phyloP scores from a whole-genome alignment of 192 early-diverging fungal species.

The Backusella mclennaniae region DNA sequence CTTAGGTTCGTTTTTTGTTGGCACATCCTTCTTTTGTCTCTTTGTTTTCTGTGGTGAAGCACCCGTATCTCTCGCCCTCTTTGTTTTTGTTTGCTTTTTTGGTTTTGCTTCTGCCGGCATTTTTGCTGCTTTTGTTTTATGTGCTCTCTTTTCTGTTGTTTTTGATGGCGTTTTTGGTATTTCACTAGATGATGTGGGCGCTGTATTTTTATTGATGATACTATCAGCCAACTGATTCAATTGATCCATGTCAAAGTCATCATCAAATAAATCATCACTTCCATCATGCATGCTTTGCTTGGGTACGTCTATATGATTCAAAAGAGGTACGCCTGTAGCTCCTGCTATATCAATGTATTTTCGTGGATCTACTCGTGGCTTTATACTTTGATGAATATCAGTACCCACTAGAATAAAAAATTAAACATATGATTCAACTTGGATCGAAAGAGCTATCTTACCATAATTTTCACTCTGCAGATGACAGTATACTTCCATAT shows the following conservation, averaged over 20 bases:
- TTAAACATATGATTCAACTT: not conserved
- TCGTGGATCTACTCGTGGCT: conserved; percentile 7
- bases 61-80: not conserved
- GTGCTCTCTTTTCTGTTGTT: not conserved
- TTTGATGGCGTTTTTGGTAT: not conserved
- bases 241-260: not conserved
- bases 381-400: conserved; percentile 19
- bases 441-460: not conserved
- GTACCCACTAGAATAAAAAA: conserved; percentile 28
- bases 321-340: not conserved
- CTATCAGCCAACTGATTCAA: not conserved
- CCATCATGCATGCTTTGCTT: not conserved
- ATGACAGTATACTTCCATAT: conserved; percentile 20
- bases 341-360: conserved; percentile 14
- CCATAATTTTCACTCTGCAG: conserved; percentile 32
- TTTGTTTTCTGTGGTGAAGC: not conserved
- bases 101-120: not conserved
- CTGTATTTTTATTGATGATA: not conserved
- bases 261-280: not conserved
- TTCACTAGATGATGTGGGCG: not conserved
- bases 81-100: not conserved
- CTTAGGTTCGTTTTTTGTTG: not conserved
- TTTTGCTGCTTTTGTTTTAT: not conserved
- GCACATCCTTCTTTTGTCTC: not conserved
- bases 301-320: not conserved